A percentile compares a stretch with the other conserved stretches of the same genome.
These are phyloP conservation scores for Hericium rajendrae DNA, from an alignment of 768 basidiomycete genomes.

Conservation along the genomic window DNA sequence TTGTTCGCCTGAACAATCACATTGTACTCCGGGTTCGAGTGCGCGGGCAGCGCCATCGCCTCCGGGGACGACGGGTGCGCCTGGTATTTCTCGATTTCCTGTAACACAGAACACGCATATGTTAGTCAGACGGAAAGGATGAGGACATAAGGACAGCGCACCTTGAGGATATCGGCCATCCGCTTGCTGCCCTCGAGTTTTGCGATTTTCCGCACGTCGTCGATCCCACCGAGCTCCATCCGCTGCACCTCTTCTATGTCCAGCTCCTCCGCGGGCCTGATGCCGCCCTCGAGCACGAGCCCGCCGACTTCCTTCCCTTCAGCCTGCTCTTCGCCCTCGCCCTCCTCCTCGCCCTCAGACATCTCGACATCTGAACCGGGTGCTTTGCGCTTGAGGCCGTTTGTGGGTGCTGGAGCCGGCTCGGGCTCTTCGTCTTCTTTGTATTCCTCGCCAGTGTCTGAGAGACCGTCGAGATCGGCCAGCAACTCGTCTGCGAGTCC, in stretches of 20 bases:
- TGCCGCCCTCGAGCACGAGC: conserved; percentile 76
- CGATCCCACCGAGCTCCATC: conserved; percentile 82
- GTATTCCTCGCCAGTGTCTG: conserved; percentile 44
- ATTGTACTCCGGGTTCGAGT: conserved; percentile 91
- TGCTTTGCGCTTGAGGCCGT: conserved; percentile 57
- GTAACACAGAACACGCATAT: not conserved
- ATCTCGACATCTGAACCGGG: conserved; percentile 44
- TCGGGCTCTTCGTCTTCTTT: conserved; percentile 29
- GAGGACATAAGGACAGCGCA: conserved; percentile 18
- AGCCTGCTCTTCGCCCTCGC: conserved; percentile 28
- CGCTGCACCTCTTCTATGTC: conserved; percentile 89
- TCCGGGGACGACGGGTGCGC: conserved; percentile 70
- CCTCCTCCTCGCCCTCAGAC: conserved; percentile 42
- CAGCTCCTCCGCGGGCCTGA: conserved; percentile 91
- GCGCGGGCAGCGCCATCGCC: conserved; percentile 68
- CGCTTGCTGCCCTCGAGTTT: conserved; percentile 82
- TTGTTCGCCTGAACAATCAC: conserved; percentile 98
- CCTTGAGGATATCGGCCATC: conserved; percentile 82
- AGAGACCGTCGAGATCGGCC: conserved; percentile 84
- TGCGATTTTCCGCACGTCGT: conserved; percentile 83
- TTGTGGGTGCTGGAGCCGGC: conserved; percentile 20
- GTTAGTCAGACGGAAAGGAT: not conserved
- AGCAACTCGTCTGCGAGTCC: conserved; percentile 87
- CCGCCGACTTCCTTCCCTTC: conserved; percentile 34
- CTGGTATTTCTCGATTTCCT: conserved; percentile 90